These are phyloP conservation scores for Rhodofomes roseus DNA, from an alignment of 1,284 basidiomycete genomes.

Conservation along the genomic window DNA sequence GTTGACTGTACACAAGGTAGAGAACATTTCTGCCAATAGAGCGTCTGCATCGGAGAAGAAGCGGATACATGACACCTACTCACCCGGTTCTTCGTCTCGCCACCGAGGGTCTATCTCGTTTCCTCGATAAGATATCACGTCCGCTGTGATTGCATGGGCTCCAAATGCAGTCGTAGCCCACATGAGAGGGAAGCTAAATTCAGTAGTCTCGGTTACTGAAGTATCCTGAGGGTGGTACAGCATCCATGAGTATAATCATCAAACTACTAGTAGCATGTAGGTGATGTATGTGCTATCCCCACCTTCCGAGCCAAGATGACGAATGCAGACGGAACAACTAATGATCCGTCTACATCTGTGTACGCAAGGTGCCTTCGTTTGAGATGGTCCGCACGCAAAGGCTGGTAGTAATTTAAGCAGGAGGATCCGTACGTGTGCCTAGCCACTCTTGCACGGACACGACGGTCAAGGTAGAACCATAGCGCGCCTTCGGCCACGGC, in stretches of 20 bases:
- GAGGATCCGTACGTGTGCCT: background rate
- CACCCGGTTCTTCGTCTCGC: background rate
- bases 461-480: background rate
- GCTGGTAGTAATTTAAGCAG: background rate
- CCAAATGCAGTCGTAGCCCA: too few relatives aligned
- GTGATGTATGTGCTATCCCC: too few relatives aligned
- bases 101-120: background rate
- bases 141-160: too few relatives aligned
- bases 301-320: too few relatives aligned
- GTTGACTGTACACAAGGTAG: slow-evolving; percentile 38
- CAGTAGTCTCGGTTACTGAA: too few relatives aligned
- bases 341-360: background rate
- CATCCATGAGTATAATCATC: too few relatives aligned
- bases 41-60: background rate
- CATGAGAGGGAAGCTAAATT: too few relatives aligned
- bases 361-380: background rate
- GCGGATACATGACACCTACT: background rate
- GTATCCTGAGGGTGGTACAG: background rate
- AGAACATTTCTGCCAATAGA: slow-evolving; percentile 33
- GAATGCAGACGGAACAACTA: too few relatives aligned
- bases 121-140: background rate
- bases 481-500: background rate
- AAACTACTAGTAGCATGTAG: too few relatives aligned
- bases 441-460: background rate
- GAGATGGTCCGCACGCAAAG: background rate